phyloP scores from a whole-genome alignment of 1,284 basidiomycete species.

The Polyporus tsugae region DNA sequence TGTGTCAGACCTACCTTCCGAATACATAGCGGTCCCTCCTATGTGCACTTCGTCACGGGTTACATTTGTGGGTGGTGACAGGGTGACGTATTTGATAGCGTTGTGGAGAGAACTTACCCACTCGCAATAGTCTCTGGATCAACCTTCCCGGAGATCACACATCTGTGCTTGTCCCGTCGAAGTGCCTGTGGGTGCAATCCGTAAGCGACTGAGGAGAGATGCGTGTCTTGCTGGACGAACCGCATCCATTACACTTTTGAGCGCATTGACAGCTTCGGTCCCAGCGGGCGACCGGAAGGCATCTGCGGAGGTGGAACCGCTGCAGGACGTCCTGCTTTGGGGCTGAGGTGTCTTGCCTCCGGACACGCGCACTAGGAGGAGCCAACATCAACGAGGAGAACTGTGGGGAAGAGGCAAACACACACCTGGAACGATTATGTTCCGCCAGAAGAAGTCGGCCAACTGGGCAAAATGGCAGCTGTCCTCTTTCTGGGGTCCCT shows the following conservation, averaged over 20 bases:
- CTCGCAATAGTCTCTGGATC: constrained; percentile 28
- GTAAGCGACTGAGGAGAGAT: background rate
- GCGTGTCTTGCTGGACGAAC: constrained; percentile 8
- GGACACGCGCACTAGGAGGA: constrained; percentile 25
- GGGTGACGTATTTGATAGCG: background rate
- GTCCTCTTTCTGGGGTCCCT: constrained; percentile 10
- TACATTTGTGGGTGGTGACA: background rate
- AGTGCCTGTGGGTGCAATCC: constrained; percentile 10
- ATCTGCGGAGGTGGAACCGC: constrained; percentile 21
- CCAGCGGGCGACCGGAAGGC: constrained; percentile 23
- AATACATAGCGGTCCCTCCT: background rate
- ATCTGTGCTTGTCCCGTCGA: constrained; percentile 22
- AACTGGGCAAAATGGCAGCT: constrained; percentile 21
- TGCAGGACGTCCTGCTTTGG: constrained; percentile 23
- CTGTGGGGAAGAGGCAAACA: background rate
- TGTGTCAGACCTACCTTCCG: background rate
- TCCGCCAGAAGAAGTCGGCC: constrained; percentile 30
- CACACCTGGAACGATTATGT: constrained; percentile 29
- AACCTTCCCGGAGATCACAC: constrained; percentile 28
- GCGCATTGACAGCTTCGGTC: constrained; percentile 20
- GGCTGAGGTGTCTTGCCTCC: constrained; percentile 30
- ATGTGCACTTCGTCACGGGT: background rate
- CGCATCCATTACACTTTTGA: constrained; percentile 22
- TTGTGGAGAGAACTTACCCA: constrained; percentile 20
- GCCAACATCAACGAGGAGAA: background rate